phyloP scores from a whole-genome alignment of 1,284 basidiomycete genomes.

The Ceratobasidium sp. region DNA sequence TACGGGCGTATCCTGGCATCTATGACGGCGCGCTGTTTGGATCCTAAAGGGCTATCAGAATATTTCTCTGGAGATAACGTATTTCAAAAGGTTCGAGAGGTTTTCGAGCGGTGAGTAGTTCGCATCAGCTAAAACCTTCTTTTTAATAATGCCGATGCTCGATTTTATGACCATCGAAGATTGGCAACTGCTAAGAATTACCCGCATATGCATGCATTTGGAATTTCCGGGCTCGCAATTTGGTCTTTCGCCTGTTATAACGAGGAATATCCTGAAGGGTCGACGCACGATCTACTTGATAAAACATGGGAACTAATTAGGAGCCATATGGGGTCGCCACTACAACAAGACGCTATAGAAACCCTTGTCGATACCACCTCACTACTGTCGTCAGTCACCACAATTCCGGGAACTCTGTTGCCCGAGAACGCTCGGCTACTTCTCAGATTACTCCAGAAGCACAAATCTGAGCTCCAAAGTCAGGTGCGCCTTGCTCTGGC shows the following conservation, averaged over 20 bases:
- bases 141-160: not conserved
- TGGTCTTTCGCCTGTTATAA: slow-evolving; percentile 6
- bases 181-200: not conserved
- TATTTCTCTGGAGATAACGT: not conserved
- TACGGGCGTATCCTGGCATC: slow-evolving; percentile 13
- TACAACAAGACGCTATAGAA: slow-evolving; percentile 1
- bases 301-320: not conserved
- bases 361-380: not conserved
- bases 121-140: not conserved
- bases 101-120: not conserved
- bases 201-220: slow-evolving; percentile 2
- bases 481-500: not conserved
- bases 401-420: not conserved
- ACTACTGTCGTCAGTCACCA: not conserved
- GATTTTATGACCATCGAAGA: not conserved
- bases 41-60: not conserved
- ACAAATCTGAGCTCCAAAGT: not conserved
- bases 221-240: not conserved
- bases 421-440: not conserved
- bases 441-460: not conserved
- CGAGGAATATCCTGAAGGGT: not conserved
- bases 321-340: not conserved
- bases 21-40: slow-evolving; percentile 6
- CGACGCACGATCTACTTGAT: not conserved
- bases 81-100: not conserved